phyloP scores from a whole-genome alignment of 163 green algal species.

The Scenedesmus sp. region DNA sequence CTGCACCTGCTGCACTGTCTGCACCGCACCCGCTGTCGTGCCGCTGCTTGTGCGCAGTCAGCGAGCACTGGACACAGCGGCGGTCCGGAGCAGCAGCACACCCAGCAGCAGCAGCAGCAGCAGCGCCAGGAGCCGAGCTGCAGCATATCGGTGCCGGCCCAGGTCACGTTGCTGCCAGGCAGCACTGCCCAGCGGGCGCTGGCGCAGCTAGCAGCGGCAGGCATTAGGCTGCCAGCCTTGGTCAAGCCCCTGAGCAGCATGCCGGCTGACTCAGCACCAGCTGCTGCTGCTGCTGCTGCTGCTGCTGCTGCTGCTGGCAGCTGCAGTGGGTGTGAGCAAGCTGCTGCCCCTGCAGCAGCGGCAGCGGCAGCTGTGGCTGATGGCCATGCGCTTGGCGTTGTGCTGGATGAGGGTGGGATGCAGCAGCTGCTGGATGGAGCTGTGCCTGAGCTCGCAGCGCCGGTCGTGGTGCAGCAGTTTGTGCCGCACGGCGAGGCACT shows the following conservation, averaged over 20 bases:
- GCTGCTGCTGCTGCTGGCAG: background rate
- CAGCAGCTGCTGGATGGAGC: background rate
- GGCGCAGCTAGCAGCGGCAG: constrained; percentile 20
- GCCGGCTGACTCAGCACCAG: background rate
- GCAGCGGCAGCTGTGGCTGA: constrained; percentile 20
- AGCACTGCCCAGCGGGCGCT: background rate
- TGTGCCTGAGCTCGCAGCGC: constrained; percentile 12
- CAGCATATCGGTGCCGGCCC: background rate
- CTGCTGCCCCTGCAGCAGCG: background rate
- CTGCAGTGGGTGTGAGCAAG: background rate
- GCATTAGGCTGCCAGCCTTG: constrained; percentile 21
- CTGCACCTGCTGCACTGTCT: no score
- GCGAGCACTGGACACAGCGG: background rate
- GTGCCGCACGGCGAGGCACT: constrained; percentile 51
- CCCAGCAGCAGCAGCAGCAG: background rate
- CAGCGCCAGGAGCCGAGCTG: background rate
- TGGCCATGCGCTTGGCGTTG: constrained; percentile 21
- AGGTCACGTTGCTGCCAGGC: background rate
- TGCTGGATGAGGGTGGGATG: background rate
- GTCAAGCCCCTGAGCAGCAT: constrained; percentile 24
- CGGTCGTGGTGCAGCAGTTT: constrained; percentile 59
- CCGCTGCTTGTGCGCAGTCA: background rate
- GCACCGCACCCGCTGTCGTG: background rate
- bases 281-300: background rate
- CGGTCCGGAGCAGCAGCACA: background rate